Base-by-base conservation (phyloP, 306 rosid genomes). In the Biancaea sappan region DNA sequence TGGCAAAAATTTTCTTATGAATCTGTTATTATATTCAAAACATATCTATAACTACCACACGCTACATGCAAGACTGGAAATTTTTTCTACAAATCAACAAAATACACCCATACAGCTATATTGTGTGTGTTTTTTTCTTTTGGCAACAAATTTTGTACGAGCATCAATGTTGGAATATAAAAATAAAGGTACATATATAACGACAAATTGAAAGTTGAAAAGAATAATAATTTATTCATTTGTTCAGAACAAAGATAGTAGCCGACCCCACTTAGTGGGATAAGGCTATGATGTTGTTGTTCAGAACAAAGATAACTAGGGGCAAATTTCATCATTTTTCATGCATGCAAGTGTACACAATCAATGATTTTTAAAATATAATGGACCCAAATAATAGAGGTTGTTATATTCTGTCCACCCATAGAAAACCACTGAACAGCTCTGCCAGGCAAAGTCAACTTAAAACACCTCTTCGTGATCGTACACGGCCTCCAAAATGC, bases 401-500 rank as follows among this genome's bases (percentile, higher is more conserved):
- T 61, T 9, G 25, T 9, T 44, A 3, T 4, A 14, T 58, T 72
- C 28, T 46, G 47, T n/a, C 60, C 47, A 19, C 25, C 50, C 47
- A 29, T 46, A 57, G 9, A 37, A 54, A 53, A 35, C n/a, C n/a
- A n/a, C 48, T 29, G 32, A 43, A 58, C 59, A 52, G 59, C 19
- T 43, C 8, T 44, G 16, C 46, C 5, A 28, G 14, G 24, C 69
- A 72, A 58, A 72, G 56, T 43, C 46, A 29, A 48, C 28, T 43
- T 72, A 28, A 58, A 15, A 37, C 62, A 18, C 32, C 15, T 41
- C 18, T 1, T 22, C 43, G n/a, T n/a, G n/a, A n/a, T n/a, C n/a
- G 14, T 32, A 32, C 24, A 29, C n/a, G 34, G 46, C 69, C 69
- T 59, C 61, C 69, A 73, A 31, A 21, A 31, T 51, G 48, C 32